Percentiles rank a stretch among this genome's conserved stretches.
Conservation (phyloP, 345 rosid genomes). For the Cochlearia excelsa region DNA sequence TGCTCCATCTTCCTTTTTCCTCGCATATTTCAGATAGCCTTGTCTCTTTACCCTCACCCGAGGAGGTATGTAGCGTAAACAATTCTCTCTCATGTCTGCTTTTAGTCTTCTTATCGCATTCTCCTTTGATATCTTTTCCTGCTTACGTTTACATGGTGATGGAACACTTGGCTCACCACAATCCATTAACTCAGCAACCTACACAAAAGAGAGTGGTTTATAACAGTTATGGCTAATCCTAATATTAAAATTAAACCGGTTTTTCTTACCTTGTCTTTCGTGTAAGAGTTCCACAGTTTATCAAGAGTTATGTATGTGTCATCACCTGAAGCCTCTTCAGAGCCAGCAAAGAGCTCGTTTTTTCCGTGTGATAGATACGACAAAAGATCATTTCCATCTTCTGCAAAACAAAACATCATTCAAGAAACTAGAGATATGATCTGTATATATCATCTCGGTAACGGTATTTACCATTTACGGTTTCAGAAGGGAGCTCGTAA, state of each 20-base stretch:
- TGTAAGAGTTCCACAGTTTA: conserved; percentile 56
- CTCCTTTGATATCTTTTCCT: conserved; percentile 25
- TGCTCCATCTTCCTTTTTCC: conserved; percentile 60
- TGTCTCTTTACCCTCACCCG: conserved; percentile 54
- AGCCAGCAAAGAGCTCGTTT: conserved; percentile 60
- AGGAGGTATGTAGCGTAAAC: conserved; percentile 69
- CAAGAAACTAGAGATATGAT: background rate
- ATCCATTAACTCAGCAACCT: conserved; percentile 20
- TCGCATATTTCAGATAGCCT: conserved; percentile 59
- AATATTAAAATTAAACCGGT: background rate
- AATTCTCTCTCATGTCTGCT: conserved; percentile 64
- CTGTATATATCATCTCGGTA: background rate
- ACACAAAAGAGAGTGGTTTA: conserved; percentile 1
- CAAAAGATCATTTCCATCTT: conserved; percentile 42
- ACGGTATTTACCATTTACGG: background rate
- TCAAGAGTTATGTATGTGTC: conserved; percentile 44
- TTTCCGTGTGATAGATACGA: conserved; percentile 50
- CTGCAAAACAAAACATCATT: conserved; percentile 23
- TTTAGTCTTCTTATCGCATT: conserved; percentile 46
- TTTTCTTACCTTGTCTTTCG: conserved; percentile 44
- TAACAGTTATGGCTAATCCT: background rate
- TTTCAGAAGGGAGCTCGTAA: conserved; percentile 19
- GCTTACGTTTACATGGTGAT: background rate
- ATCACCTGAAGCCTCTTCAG: conserved; percentile 41
- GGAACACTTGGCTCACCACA: background rate